Evolutionary conservation across 1,139 yeast genomes (phyloP), one percentile per base, ranked within the genome.

Genomic region (Suhomyces ambrosiae): DNA sequence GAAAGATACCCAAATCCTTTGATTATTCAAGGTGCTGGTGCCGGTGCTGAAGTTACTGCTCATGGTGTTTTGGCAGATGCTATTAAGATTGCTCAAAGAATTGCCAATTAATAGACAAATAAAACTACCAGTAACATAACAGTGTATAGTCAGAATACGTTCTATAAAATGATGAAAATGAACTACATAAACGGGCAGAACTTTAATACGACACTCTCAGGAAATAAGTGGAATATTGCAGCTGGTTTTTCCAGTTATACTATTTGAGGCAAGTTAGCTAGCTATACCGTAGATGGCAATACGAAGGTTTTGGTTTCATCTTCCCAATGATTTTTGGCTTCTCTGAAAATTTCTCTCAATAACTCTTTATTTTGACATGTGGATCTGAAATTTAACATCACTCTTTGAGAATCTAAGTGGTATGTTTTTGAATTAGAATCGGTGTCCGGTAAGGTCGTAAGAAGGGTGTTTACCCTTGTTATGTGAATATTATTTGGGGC

Each of bases 21-120:
- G 62, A 85, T 92, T 48, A 77, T 92, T 51, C 98, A 92, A 74
- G 98, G 99, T 65, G 98, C 98, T 28, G 98, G 96, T 63, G 98
- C 98, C 23, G 98, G 98, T 65, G 96, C 96, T 43, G 97, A 83
- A 28, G 97, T 92, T 38, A 92, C 99, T 38, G 98, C 99, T 44
- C 95, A 94, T 62, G 98, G 98, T 64, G 97, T 94, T 33, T 76
- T 92, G 54, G 96, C 95, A 36, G 98, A 92, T 61, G 82, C 87
- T 23, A 78, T 94, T 60, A 90, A 86, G 71, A 81, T 87, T 51
- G 95, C 95, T 30, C 90, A 90, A 71, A 83, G 96, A 73, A 69
- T 86, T 31, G 80, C 80, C 38, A 56, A 56, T 41, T 68, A 58
- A 40, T 7, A 5, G 24, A 5, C 8, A 19, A n/a, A n/a, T n/a